These are phyloP conservation scores for Aotearoamyces nothofagi DNA, from an alignment of 2,329 filamentous ascomycete species.

Conservation along the genomic window DNA sequence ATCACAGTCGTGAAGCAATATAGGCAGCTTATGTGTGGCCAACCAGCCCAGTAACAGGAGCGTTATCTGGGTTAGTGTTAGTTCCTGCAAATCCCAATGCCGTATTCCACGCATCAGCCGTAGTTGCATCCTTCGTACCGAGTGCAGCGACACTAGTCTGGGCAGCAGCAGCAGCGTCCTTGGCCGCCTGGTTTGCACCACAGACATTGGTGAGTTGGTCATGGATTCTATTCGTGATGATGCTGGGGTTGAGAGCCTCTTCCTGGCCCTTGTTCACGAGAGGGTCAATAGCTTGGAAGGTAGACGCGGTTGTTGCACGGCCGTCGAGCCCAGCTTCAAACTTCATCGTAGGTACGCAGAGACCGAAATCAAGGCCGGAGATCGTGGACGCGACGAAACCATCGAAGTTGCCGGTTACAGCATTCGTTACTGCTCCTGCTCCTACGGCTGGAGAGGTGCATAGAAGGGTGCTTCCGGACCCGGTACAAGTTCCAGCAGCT, in stretches of 20 bases:
- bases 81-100: slow-evolving; percentile 22
- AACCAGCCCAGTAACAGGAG: slow-evolving; percentile 15
- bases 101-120: slow-evolving; percentile 28
- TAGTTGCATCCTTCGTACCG: slow-evolving; percentile 30
- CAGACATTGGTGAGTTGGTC: slow-evolving; percentile 56
- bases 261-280: slow-evolving; percentile 44
- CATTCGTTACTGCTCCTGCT: slow-evolving; percentile 6
- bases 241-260: slow-evolving; percentile 56
- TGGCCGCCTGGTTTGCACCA: slow-evolving; percentile 42
- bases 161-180: slow-evolving; percentile 34
- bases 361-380: slow-evolving; percentile 30
- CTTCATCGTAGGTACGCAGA: slow-evolving; percentile 34
- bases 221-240: slow-evolving; percentile 59
- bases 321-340: slow-evolving; percentile 37
- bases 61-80: slow-evolving; percentile 17
- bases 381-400: slow-evolving; percentile 13
- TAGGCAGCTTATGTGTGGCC: slow-evolving; percentile 15
- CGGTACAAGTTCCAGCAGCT: slow-evolving; percentile 12
- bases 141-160: slow-evolving; percentile 34
- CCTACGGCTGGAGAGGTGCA: slow-evolving; percentile 4
- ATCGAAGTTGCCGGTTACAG: slow-evolving; percentile 9
- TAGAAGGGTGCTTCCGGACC: slow-evolving; percentile 8
- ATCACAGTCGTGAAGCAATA: no score
- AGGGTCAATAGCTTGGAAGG: slow-evolving; percentile 52
- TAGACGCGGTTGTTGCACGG: slow-evolving; percentile 40